Evolutionary conservation across 768 basidiomycete genomes (phyloP).

Genomic region (Tephrocybe sp.): DNA sequence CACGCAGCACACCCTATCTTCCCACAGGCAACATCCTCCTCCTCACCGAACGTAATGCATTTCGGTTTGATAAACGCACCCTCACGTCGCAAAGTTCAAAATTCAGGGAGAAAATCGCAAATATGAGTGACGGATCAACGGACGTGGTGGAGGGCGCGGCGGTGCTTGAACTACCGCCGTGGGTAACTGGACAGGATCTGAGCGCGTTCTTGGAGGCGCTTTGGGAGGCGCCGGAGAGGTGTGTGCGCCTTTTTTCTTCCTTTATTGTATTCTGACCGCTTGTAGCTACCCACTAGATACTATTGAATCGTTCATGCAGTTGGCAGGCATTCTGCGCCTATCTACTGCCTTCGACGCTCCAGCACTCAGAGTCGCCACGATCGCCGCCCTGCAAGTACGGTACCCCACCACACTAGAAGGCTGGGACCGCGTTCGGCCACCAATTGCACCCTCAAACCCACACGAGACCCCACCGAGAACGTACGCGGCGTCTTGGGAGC

Average conservation of each 20-base stretch:
- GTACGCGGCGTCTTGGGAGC: constrained; percentile 9
- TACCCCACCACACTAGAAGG: constrained; percentile 16
- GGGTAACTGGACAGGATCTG: constrained; percentile 4
- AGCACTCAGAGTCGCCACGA: constrained; percentile 11
- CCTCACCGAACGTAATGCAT: constrained; percentile 6
- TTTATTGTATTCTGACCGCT: neutral
- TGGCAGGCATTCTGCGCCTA: constrained; percentile 13
- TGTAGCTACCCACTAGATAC: constrained; percentile 13
- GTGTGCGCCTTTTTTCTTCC: neutral
- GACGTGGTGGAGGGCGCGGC: constrained; percentile 15
- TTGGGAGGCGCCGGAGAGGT: neutral
- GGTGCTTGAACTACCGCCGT: constrained; percentile 5
- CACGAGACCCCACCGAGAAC: neutral
- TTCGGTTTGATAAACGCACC: constrained; percentile 11
- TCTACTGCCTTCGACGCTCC: constrained; percentile 11
- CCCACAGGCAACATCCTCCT: constrained; percentile 19
- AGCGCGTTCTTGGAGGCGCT: constrained; percentile 14
- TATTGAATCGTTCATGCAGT: neutral
- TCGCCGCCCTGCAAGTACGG: constrained; percentile 12
- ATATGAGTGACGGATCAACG: constrained; percentile 16
- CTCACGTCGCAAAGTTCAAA: constrained; percentile 1
- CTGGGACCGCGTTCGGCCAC: constrained; percentile 13
- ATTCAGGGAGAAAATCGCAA: constrained; percentile 3
- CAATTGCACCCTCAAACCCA: neutral
- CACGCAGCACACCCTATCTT: constrained; percentile 9